phyloP scores from a whole-genome alignment of 2,329 filamentous ascomycete species.

The Ceratocystiopsis minuta region DNA sequence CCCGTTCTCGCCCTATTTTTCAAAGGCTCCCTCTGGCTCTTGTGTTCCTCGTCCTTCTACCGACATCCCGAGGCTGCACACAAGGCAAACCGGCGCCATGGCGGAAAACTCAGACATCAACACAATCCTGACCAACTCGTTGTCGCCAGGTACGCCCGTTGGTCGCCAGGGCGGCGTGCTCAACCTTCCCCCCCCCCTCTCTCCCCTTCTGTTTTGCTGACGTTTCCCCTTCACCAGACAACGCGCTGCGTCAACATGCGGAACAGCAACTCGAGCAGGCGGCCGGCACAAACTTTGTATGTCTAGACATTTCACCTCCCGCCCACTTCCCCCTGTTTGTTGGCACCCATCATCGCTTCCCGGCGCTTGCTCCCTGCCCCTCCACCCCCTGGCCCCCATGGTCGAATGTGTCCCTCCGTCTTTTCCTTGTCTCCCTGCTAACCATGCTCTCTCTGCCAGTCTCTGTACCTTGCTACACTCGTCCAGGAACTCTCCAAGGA shows the following conservation, averaged over 20 bases:
- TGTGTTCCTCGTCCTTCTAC: background rate
- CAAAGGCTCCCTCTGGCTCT: background rate
- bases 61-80: background rate
- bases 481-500: conserved; percentile 92
- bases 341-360: background rate
- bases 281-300: conserved; percentile 88
- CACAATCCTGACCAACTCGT: conserved; percentile 90
- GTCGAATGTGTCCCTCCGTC: background rate
- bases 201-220: background rate
- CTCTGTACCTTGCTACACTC: conserved; percentile 80
- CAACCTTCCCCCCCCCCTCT: conserved; percentile 1
- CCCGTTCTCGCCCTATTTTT: background rate
- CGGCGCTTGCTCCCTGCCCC: background rate
- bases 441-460: conserved; percentile 29
- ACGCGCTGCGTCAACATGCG: conserved; percentile 70
- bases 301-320: conserved; percentile 14
- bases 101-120: conserved; percentile 79
- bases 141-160: conserved; percentile 63
- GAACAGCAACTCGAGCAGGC: conserved; percentile 89
- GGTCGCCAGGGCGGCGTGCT: background rate
- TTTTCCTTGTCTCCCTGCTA: background rate
- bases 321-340: background rate
- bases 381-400: background rate
- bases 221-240: conserved; percentile 40
- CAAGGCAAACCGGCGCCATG: conserved; percentile 21